Percentiles rank a stretch among this genome's conserved stretches.
phyloP scores from a whole-genome alignment of 2,329 filamentous ascomycete genomes.

The Fusarium verticillioides region DNA sequence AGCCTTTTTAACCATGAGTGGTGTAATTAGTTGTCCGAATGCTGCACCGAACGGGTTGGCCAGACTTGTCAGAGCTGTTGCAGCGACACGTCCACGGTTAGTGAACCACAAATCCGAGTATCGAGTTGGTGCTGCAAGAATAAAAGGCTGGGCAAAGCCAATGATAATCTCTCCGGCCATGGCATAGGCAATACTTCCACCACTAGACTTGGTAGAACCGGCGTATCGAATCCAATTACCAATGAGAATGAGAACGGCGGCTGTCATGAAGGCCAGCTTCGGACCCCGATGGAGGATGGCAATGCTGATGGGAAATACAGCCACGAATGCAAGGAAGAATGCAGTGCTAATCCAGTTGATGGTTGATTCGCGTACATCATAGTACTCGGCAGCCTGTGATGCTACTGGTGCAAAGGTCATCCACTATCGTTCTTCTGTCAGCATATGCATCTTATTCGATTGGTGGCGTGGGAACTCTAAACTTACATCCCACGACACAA shows the following conservation, averaged over 20 bases:
- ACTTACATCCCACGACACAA: slow-evolving; percentile 96
- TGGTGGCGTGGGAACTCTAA: not conserved
- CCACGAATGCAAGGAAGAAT: slow-evolving; percentile 86
- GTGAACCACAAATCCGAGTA: slow-evolving; percentile 98
- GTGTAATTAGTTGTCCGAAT: slow-evolving; percentile 86
- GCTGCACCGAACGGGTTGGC: slow-evolving; percentile 93
- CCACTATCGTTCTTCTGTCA: slow-evolving; percentile 66
- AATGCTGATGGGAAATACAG: slow-evolving; percentile 77
- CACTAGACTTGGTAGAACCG: slow-evolving; percentile 64
- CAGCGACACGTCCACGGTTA: slow-evolving; percentile 81
- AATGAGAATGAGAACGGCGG: slow-evolving; percentile 77
- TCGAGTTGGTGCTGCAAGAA: slow-evolving; percentile 85
- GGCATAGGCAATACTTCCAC: slow-evolving; percentile 77
- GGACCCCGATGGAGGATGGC: slow-evolving; percentile 84
- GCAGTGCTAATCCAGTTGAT: slow-evolving; percentile 95
- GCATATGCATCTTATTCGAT: slow-evolving; percentile 6
- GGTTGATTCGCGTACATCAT: slow-evolving; percentile 75
- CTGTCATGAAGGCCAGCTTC: slow-evolving; percentile 77
- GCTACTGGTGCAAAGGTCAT: slow-evolving; percentile 90
- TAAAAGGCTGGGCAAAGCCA: slow-evolving; percentile 91
- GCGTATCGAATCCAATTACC: slow-evolving; percentile 95
- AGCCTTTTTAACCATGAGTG: slow-evolving; percentile 74
- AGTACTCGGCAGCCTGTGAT: slow-evolving; percentile 78
- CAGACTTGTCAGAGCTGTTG: slow-evolving; percentile 85
- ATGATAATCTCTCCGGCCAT: slow-evolving; percentile 94